phyloP scores from a whole-genome alignment of 2,329 filamentous ascomycete genomes.

The Ophidiomyces ophidiicola region DNA sequence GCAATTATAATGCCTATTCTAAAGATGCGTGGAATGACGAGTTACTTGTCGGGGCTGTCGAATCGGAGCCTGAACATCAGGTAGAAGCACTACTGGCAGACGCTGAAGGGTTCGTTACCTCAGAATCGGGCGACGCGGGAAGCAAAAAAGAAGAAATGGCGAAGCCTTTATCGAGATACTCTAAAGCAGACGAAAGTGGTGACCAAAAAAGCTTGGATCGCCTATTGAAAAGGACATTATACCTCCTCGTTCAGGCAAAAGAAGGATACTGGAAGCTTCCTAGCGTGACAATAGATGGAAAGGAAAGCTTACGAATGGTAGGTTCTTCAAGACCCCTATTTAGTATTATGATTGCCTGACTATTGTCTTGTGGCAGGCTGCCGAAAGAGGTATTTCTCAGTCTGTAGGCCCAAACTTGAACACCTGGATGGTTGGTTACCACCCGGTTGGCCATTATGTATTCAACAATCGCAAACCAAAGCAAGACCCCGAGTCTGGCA shows the following conservation, averaged over 20 bases:
- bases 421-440: constrained; percentile 89
- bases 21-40: constrained; percentile 85
- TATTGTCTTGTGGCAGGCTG: constrained; percentile 47
- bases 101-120: constrained; percentile 44
- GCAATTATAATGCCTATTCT: constrained; percentile 64
- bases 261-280: constrained; percentile 74
- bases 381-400: constrained; percentile 63
- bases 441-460: constrained; percentile 70
- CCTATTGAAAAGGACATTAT: constrained; percentile 67
- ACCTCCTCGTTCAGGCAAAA: constrained; percentile 64
- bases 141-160: constrained; percentile 52
- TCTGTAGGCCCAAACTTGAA: constrained; percentile 92
- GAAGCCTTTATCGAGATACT: constrained; percentile 55
- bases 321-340: constrained; percentile 26
- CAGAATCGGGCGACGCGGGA: constrained; percentile 19
- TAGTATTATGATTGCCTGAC: constrained; percentile 3
- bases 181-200: constrained; percentile 64
- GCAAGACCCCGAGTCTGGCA: constrained; percentile 27
- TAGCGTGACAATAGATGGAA: constrained; percentile 51
- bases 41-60: constrained; percentile 58
- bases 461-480: constrained; percentile 41
- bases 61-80: constrained; percentile 52
- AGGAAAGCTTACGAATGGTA: constrained; percentile 75
- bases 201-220: constrained; percentile 70
- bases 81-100: constrained; percentile 61